Conservation (phyloP, 495 filamentous ascomycete species). For the Tuber brumale region DNA sequence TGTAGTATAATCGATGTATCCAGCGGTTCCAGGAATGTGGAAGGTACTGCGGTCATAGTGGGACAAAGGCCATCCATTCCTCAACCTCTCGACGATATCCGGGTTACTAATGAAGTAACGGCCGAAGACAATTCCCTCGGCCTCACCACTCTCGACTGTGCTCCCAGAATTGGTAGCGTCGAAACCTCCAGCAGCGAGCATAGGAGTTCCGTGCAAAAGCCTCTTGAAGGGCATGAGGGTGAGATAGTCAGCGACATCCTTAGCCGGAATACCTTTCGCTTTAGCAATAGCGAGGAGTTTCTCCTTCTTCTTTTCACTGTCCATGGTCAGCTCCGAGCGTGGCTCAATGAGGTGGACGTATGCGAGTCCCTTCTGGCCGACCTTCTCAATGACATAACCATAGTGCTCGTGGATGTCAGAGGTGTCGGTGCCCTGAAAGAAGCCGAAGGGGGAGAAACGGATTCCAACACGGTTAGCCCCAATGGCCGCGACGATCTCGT, state of each 20-base stretch:
- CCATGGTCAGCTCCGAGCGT: slow-evolving; percentile 43
- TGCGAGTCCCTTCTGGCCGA: slow-evolving; percentile 54
- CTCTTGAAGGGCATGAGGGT: slow-evolving; percentile 52
- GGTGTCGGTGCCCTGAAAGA: slow-evolving; percentile 59
- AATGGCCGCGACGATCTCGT: slow-evolving; percentile 58
- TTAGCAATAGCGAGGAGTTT: slow-evolving; percentile 44
- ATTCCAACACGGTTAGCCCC: slow-evolving; percentile 59
- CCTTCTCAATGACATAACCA: slow-evolving; percentile 50
- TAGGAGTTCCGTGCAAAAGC: slow-evolving; percentile 49
- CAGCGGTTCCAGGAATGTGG: slow-evolving; percentile 51
- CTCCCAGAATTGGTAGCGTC: slow-evolving; percentile 52
- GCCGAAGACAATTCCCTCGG: slow-evolving; percentile 56
- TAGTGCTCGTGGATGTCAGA: slow-evolving; percentile 58
- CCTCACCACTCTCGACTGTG: slow-evolving; percentile 49
- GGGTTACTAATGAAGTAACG: slow-evolving; percentile 64
- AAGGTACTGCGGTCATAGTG: slow-evolving; percentile 56
- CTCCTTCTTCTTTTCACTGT: slow-evolving; percentile 40
- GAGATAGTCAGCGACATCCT: slow-evolving; percentile 46
- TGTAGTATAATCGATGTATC: slow-evolving; percentile 58
- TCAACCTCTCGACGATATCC: slow-evolving; percentile 59
- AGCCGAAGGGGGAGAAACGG: slow-evolving; percentile 58
- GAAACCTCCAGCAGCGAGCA: slow-evolving; percentile 60
- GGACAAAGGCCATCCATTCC: slow-evolving; percentile 52
- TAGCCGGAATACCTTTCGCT: slow-evolving; percentile 34
- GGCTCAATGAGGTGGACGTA: slow-evolving; percentile 62